Evolutionary conservation across 2,329 filamentous ascomycete genomes (phyloP).

Genomic region (Byssothecium circinans): DNA sequence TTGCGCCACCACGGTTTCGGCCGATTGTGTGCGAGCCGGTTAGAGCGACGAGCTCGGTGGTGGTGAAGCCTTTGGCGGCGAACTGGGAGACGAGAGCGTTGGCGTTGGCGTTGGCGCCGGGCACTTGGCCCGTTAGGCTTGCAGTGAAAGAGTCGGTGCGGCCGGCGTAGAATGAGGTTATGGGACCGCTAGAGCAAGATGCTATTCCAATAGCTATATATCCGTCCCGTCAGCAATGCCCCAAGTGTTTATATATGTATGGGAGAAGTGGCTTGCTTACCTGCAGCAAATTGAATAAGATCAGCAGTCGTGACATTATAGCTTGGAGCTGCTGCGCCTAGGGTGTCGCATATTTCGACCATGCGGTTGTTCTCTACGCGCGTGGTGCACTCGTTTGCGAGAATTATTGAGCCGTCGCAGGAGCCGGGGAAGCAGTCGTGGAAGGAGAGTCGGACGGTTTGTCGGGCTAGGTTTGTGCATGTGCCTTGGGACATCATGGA

Average conservation of each 20-base stretch:
- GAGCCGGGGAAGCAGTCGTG: slow-evolving; percentile 11
- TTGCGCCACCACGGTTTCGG: slow-evolving; percentile 14
- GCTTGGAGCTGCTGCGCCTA: slow-evolving; percentile 39
- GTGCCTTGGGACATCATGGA: background rate
- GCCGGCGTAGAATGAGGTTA: slow-evolving; percentile 9
- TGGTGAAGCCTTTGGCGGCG: slow-evolving; percentile 19
- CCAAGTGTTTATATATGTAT: background rate
- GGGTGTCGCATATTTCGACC: slow-evolving; percentile 39
- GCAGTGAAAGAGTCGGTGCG: slow-evolving; percentile 9
- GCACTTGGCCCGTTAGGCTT: slow-evolving; percentile 8
- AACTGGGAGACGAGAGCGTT: slow-evolving; percentile 15
- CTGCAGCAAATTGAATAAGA: slow-evolving; percentile 17
- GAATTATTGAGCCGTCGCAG: slow-evolving; percentile 13
- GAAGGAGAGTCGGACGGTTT: slow-evolving; percentile 14
- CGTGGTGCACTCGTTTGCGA: slow-evolving; percentile 4
- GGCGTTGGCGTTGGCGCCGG: slow-evolving; percentile 3
- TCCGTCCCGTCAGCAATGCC: background rate
- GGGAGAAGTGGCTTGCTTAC: background rate
- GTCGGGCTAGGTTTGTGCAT: slow-evolving; percentile 9
- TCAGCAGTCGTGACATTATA: slow-evolving; percentile 26
- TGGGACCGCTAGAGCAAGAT: slow-evolving; percentile 8
- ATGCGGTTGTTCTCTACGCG: slow-evolving; percentile 47
- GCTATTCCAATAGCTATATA: slow-evolving; percentile 5
- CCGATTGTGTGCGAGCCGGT: slow-evolving; percentile 24
- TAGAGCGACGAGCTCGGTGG: slow-evolving; percentile 24